Base-by-base conservation (phyloP, 2,329 filamentous ascomycete species). In the Exophiala aquamarina region DNA sequence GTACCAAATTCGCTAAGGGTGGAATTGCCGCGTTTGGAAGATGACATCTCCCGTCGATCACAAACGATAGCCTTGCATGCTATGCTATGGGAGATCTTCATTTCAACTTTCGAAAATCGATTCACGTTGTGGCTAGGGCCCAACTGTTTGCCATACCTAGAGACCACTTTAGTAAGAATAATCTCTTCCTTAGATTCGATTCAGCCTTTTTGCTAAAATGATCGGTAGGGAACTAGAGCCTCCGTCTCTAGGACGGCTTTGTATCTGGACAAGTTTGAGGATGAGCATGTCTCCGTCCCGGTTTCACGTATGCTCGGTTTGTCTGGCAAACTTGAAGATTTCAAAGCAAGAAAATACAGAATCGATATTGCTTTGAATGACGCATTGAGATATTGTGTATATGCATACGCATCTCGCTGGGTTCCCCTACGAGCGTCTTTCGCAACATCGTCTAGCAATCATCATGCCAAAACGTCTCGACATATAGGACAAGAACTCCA, bases 121-220 rank as follows among this genome's bases (percentile, higher is more conserved):
- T 44, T 33, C 36, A 19, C 41, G 10, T 9, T 49, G n/a, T 49
- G 40, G 35, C 28, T 49, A 1, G 35, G 34, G 15, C 34, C 36
- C n/a, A 49, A 41, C 26, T 49, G 47, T 19, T 35, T 29, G 28
- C 47, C 47, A 13, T 49, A 35, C 15, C 13, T 45, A n/a, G 47
- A 41, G 3, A 38, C 35, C 18, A 35, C 41, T 2, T 13, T 26
- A 15, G 45, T 48, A 6, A 8, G 45, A 33, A 14, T 9, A 20
- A 15, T 9, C 7, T n/a, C 4, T 20, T 20, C n/a, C 19, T 19
- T 19, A 20, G 7, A 11, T 19, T 21, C n/a, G 5, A 23, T 23
- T 21, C n/a, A 9, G 11, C 3, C 13, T 7, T 39, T 39, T 9
- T 20, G 15, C 19, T 13, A n/a, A 10, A 14, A 13, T 14, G 15